These are phyloP conservation scores for Saccharomyces hybrid DNA, from an alignment of 1,139 yeast genomes.

Conservation along the genomic window DNA sequence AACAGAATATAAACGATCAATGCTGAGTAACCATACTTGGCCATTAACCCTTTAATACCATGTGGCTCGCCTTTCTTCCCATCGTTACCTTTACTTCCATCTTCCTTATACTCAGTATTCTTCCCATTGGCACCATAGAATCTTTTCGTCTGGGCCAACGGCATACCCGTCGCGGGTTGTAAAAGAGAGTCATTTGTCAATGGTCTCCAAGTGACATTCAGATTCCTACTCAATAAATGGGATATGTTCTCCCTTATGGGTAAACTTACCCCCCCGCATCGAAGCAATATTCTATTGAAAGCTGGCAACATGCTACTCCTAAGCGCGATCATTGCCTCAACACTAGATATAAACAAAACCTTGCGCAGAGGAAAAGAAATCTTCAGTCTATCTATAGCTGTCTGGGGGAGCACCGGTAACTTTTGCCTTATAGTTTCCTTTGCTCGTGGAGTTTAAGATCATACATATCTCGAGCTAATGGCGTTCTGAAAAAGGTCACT, in stretches of 20 bases:
- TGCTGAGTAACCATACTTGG: constrained; percentile 88
- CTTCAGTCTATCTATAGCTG: not conserved
- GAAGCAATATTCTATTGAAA: not conserved
- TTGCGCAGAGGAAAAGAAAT: not conserved
- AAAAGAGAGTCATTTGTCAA: not conserved
- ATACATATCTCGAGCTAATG: not conserved
- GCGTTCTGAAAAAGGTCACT: not conserved
- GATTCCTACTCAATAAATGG: not conserved
- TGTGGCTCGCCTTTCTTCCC: constrained; percentile 8
- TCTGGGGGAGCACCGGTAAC: not conserved
- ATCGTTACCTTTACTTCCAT: not conserved
- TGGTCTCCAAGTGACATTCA: not conserved
- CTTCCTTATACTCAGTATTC: not conserved
- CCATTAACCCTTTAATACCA: constrained; percentile 51
- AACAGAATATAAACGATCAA: constrained; percentile 74
- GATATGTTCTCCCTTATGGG: not conserved
- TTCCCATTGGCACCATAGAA: not conserved
- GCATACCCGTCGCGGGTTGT: not conserved
- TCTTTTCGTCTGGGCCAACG: not conserved
- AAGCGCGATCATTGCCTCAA: not conserved
- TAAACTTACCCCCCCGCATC: not conserved
- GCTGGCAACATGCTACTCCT: not conserved
- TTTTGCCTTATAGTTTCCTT: not conserved
- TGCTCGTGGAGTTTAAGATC: not conserved
- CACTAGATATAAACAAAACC: not conserved